Evolutionary conservation across 2,329 filamentous ascomycete species (phyloP).

Genomic region (Blastomyces parvus): DNA sequence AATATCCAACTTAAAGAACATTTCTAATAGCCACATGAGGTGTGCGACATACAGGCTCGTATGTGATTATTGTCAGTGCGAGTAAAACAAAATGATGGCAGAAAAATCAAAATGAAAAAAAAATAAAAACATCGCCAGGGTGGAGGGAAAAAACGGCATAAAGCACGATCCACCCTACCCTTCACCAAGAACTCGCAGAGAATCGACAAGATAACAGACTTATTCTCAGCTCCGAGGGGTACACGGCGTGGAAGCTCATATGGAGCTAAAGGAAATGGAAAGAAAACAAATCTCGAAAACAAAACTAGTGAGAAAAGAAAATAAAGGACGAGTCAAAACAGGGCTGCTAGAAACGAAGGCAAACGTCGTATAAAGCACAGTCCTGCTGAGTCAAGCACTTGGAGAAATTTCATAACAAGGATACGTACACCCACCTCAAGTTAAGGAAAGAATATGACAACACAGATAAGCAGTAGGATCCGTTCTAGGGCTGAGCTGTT

Average conservation of each 20-base stretch:
- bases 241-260: no score
- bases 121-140: no score
- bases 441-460: neutral
- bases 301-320: neutral
- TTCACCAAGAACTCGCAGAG: no score
- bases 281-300: slow-evolving; percentile 1
- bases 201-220: no score
- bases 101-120: no score
- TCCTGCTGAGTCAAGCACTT: neutral
- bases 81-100: no score
- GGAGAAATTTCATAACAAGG: neutral
- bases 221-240: no score
- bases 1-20: neutral
- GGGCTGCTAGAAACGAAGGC: no score
- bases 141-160: no score
- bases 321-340: neutral
- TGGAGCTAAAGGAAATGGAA: no score
- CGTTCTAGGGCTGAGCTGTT: neutral
- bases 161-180: no score
- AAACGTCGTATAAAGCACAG: no score
- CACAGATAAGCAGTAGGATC: neutral
- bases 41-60: neutral
- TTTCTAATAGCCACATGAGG: neutral
- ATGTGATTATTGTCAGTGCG: neutral
- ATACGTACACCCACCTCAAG: neutral